Base-by-base conservation (phyloP, 805 yeast species). In the Kodamaea restingae region DNA sequence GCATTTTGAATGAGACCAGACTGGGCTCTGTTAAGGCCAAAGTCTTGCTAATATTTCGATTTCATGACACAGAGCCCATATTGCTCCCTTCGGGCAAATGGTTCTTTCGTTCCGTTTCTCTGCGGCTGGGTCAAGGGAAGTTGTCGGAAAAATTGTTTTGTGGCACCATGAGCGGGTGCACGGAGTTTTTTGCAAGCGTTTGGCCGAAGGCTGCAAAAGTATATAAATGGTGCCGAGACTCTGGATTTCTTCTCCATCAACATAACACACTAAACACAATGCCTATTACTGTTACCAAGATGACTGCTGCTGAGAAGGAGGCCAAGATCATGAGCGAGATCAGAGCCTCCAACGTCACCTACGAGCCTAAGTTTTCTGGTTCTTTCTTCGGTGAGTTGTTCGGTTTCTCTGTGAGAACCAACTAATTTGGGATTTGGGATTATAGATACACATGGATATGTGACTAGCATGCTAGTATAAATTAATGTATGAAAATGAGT, bases 291-390 rank as follows among this genome's bases (percentile, higher is more conserved):
- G 36, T 41, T 26, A 28, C 38, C 35, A 42, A 45, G 39, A 42
- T 43, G 45, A 40, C 47, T 26, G 49, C 67, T 41, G 72, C 72
- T 39, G 72, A 68, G 52, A 68, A 68, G 54, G 73, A 68, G 58
- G 72, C 71, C 45, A 55, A 56, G 47, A 67, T 68, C 48, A 67
- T 68, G 73, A 56, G 58, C 32, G 73, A 67, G 47, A 68, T 68
- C 44, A 64, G 70, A 61, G 54, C 63, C 25, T 50, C 49, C 42
- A 34, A 48, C 34, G 58, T 51, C 33, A 63, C 55, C 46, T 67
- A 45, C 54, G 70, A 67, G 42, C 53, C 67, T 22, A 67, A 65
- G 47, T 67, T 64, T 50, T 63, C 64, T 47, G 65, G 69, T 26
- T 58, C 64, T 32, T 59, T 67, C 52, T 58, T 68, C 42, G 73